These are phyloP conservation scores for Eucalyptus dawsonii DNA, from an alignment of 345 rosid genomes.

Conservation along the genomic window DNA sequence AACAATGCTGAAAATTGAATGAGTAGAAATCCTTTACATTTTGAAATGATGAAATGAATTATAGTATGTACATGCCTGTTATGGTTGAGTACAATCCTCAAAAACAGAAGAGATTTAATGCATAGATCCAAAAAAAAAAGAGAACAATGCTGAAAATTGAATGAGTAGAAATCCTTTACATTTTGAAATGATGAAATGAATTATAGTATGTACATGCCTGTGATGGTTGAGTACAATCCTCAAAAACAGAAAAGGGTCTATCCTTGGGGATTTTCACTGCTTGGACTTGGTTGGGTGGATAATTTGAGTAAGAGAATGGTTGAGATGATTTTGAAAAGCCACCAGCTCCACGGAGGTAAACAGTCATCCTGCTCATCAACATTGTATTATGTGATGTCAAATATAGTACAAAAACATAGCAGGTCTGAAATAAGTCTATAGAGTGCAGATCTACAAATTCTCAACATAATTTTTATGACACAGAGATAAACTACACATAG, in stretches of 20 bases:
- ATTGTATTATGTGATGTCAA: neutral
- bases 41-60: neutral
- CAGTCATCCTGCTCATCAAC: slow-evolving; percentile 31
- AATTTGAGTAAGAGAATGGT: slow-evolving; percentile 63
- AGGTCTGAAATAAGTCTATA: neutral
- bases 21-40: neutral
- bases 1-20: neutral
- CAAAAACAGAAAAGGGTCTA: slow-evolving; percentile 47
- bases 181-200: neutral
- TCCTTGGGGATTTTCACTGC: slow-evolving; percentile 57
- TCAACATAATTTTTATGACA: neutral
- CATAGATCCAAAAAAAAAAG: neutral
- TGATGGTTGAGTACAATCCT: slow-evolving; percentile 63
- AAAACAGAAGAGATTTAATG: slow-evolving; percentile 7
- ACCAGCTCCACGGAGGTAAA: slow-evolving; percentile 76
- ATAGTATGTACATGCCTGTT: slow-evolving; percentile 46
- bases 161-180: neutral
- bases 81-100: slow-evolving; percentile 61
- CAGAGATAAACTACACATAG: neutral
- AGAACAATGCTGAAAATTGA: neutral
- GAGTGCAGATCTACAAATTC: neutral
- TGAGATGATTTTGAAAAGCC: slow-evolving; percentile 72
- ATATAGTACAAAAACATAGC: neutral
- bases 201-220: slow-evolving; percentile 38
- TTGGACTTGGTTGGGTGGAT: slow-evolving; percentile 45